Evolutionary conservation across 148 eudicot species (phyloP), one percentile per base, ranked within the genome.

Genomic region (Cornus florida): DNA sequence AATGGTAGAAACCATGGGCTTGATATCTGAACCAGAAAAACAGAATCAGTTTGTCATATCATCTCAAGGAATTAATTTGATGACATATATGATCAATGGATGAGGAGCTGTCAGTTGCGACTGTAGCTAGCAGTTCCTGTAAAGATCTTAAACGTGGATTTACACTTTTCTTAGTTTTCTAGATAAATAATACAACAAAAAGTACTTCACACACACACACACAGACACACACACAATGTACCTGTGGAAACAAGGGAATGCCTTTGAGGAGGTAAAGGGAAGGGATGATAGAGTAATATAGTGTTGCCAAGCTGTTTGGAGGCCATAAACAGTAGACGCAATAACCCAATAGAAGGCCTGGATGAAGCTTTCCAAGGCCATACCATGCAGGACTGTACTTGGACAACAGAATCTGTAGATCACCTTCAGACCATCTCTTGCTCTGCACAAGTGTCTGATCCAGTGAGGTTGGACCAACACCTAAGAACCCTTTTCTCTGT

Each of bases 371-470:
- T 28, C 88, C 89, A 32, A 76, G 80, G 4, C 97, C 99, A 77
- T 86, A 86, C 82, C 83, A 80, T 4, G 86, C 74, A 41, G 98
- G 98, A 76, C 92, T 88, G 71, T 93, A 80, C 78, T 83, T 82
- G 50, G 94, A 91, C 23, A 96, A 76, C 75, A 92, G 48, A 70
- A 96, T 86, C 75, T 87, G 91, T 0, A 96, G 77, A 32, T 92
- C 82, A 10, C 99, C 99, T 82, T 93, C 98, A 7, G 98, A 86
- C 99, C 99, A 96, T 84, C 99, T 89, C 82, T 90, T 92, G 46
- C 93, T 97, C 68, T 92, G 97, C 75, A 93, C 81, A 17, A 96
- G 78, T 46, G 87, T 46, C 68, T 90, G 94, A 69, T 70, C 88
- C 23, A 93, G 82, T 13, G 92, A 84, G 1, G 90, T 91, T n/a